These are phyloP conservation scores for Anacardium occidentale DNA, from an alignment of 345 rosid species.

Conservation along the genomic window DNA sequence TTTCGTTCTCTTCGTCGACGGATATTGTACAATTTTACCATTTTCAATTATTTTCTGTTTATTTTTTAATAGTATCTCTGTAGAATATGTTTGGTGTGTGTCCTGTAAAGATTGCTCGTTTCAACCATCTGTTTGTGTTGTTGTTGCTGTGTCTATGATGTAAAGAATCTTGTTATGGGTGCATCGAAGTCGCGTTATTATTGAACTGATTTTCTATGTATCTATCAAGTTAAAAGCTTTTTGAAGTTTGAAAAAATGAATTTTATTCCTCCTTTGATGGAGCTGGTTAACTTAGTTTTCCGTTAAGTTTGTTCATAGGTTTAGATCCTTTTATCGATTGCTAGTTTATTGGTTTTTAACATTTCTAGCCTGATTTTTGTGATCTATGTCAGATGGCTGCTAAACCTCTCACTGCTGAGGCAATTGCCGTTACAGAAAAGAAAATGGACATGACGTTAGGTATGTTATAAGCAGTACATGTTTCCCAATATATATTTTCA, in stretches of 20 bases:
- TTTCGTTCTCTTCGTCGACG: too few relatives aligned
- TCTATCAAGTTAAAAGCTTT: neutral
- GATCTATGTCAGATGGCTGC: conserved; percentile 46
- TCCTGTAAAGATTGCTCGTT: neutral
- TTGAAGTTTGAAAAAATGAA: neutral
- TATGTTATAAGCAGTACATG: conserved; percentile 18
- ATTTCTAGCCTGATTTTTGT: neutral
- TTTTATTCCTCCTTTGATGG: neutral
- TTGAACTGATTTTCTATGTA: neutral
- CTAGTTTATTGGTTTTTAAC: neutral
- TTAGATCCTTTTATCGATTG: neutral
- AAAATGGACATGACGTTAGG: conserved; percentile 90
- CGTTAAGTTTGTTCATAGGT: neutral
- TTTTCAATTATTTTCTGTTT: neutral
- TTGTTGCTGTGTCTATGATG: neutral
- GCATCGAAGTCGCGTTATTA: neutral
- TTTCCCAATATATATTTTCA: neutral
- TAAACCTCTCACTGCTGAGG: conserved; percentile 66
- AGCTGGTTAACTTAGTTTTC: neutral
- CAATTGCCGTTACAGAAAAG: conserved; percentile 83
- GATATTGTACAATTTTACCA: neutral
- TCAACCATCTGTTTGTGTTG: too few relatives aligned
- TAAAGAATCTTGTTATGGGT: too few relatives aligned
- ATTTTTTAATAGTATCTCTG: neutral
- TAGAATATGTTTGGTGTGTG: too few relatives aligned